A percentile compares a stretch with the other conserved stretches of the same genome.
phyloP scores from a whole-genome alignment of 768 basidiomycete genomes.

The Leucosporidium scottii region DNA sequence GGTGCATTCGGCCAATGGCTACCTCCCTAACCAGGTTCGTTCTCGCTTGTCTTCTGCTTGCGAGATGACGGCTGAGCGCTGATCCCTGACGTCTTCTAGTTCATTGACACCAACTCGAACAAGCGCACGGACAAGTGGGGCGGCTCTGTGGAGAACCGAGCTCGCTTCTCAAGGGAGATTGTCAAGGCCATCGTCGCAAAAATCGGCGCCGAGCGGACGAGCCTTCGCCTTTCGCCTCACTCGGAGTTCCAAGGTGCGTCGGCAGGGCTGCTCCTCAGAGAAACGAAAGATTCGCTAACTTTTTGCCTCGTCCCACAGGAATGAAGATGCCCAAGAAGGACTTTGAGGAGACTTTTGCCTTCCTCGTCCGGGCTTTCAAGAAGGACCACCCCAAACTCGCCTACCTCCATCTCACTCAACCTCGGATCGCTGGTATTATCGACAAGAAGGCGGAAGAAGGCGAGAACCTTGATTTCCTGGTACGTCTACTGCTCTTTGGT shows the following conservation, averaged over 20 bases:
- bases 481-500: neutral
- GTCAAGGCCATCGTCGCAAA: constrained; percentile 50
- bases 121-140: constrained; percentile 53
- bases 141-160: constrained; percentile 57
- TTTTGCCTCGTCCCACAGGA: neutral
- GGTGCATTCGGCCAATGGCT: constrained; percentile 46
- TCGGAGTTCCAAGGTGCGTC: constrained; percentile 37
- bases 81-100: constrained; percentile 29
- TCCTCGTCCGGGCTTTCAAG: constrained; percentile 51
- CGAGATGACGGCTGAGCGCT: constrained; percentile 14
- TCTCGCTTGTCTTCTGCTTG: neutral
- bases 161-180: constrained; percentile 54
- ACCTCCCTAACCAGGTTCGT: constrained; percentile 43
- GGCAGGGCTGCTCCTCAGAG: no score
- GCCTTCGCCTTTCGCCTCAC: constrained; percentile 50
- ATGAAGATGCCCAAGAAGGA: constrained; percentile 31
- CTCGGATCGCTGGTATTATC: constrained; percentile 32
- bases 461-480: constrained; percentile 26
- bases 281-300: no score
- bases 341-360: constrained; percentile 38
- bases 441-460: neutral
- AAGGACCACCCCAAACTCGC: constrained; percentile 46
- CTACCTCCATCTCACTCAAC: constrained; percentile 52
- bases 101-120: constrained; percentile 27
- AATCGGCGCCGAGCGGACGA: constrained; percentile 54